Evolutionary conservation across 208 protist species (phyloP).

Genomic region (Crithidia fasciculata): DNA sequence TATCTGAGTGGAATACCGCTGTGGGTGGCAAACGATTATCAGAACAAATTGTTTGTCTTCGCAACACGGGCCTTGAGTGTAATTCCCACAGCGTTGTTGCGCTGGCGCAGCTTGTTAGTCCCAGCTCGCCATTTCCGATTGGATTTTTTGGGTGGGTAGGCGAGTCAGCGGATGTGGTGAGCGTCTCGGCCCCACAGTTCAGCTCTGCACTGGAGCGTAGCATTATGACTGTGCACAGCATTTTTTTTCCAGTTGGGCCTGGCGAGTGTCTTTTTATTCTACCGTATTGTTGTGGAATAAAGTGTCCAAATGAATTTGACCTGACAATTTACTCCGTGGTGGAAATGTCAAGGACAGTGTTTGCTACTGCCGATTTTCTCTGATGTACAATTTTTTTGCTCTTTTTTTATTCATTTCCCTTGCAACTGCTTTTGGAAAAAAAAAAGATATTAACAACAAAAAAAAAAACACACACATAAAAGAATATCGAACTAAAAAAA

Average conservation of each 20-base stretch:
- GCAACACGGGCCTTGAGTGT: slow-evolving; percentile 29
- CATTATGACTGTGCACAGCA: slow-evolving; percentile 25
- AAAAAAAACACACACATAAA: background rate
- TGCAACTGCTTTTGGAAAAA: background rate
- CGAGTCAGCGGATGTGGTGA: slow-evolving; percentile 19
- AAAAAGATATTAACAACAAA: background rate
- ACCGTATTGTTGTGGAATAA: slow-evolving; percentile 26
- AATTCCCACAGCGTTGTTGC: slow-evolving; percentile 39
- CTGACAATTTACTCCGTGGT: slow-evolving; percentile 23
- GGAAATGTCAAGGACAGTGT: slow-evolving; percentile 3
- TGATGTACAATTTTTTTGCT: slow-evolving; percentile 24
- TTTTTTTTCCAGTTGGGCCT: slow-evolving; percentile 18
- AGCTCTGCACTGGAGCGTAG: slow-evolving; percentile 19
- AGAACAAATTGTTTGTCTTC: slow-evolving; percentile 38
- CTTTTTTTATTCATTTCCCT: slow-evolving; percentile 3
- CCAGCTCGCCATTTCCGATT: slow-evolving; percentile 27
- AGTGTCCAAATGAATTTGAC: slow-evolving; percentile 18
- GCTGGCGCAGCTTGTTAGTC: slow-evolving; percentile 45
- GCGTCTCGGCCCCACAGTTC: slow-evolving; percentile 22
- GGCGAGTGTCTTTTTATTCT: slow-evolving; percentile 29
- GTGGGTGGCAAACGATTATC: slow-evolving; percentile 31
- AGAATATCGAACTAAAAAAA: no score
- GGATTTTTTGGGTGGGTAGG: slow-evolving; percentile 33
- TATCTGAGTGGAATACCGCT: slow-evolving; percentile 37
- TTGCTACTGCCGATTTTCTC: slow-evolving; percentile 15